These are phyloP conservation scores for Calophaca sinica DNA, from an alignment of 306 rosid species.

Conservation along the genomic window DNA sequence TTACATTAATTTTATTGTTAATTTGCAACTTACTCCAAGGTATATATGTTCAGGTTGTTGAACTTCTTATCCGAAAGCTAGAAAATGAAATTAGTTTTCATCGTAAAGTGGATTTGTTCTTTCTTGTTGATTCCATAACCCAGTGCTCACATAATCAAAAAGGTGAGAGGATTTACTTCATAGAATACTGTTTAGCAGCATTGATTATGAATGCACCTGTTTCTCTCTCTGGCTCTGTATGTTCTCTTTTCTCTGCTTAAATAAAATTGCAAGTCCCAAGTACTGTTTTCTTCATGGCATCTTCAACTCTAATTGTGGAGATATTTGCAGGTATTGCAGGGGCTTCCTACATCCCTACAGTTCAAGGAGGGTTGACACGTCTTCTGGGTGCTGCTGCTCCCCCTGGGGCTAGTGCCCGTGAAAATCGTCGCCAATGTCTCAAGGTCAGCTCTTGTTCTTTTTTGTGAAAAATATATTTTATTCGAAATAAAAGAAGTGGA, in stretches of 20 bases:
- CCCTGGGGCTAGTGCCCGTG: constrained; percentile 83
- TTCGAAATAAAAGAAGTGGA: constrained; percentile 3
- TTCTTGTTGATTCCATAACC: constrained; percentile 94
- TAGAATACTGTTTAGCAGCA: constrained; percentile 1
- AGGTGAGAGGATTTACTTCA: constrained; percentile 55
- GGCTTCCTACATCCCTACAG: constrained; percentile 89
- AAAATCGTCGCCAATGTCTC: constrained; percentile 98
- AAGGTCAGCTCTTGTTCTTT: constrained; percentile 62
- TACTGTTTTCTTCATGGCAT: constrained; percentile 37
- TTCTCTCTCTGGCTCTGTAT: constrained; percentile 11
- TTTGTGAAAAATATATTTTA: constrained; percentile 14
- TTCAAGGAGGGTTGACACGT: constrained; percentile 97
- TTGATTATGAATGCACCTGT: constrained; percentile 17
- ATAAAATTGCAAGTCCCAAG: constrained; percentile 36
- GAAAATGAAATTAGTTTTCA: constrained; percentile 82
- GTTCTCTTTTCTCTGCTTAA: constrained; percentile 5
- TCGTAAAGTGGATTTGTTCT: constrained; percentile 91
- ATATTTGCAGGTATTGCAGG: constrained; percentile 85
- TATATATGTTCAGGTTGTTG: constrained; percentile 79
- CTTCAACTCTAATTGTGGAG: constrained; percentile 27
- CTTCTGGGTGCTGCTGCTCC: constrained; percentile 99
- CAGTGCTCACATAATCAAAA: constrained; percentile 90
- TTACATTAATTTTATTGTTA: constrained; percentile 18
- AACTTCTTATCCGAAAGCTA: constrained; percentile 85
- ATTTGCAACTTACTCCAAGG: constrained; percentile 32